A percentile compares a stretch with the other conserved stretches of the same genome.
Evolutionary conservation across 495 filamentous ascomycete species (phyloP).

Genomic region (Tuber umbilicatum): DNA sequence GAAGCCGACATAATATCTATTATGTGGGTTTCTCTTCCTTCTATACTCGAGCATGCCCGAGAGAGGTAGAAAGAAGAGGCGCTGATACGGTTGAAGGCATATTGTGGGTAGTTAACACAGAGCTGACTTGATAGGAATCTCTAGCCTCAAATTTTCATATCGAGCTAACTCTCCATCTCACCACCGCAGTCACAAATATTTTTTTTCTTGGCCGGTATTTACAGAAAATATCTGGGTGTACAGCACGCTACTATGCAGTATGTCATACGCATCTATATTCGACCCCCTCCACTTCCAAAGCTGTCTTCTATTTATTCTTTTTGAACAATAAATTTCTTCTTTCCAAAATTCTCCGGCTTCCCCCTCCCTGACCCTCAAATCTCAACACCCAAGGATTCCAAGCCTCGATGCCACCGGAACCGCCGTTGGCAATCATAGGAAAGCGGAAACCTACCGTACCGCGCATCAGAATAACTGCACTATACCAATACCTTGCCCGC

Average conservation of each 20-base stretch:
- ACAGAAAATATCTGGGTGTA: background rate
- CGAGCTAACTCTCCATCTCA: background rate
- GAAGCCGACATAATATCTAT: background rate
- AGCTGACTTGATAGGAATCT: background rate
- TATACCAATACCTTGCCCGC: background rate
- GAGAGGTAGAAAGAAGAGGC: background rate
- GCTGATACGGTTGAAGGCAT: background rate
- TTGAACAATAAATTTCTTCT: background rate
- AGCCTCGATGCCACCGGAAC: background rate
- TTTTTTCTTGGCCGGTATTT: background rate
- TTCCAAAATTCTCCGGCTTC: background rate
- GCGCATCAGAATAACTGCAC: background rate
- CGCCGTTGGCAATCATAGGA: background rate
- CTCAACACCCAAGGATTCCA: background rate
- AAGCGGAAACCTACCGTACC: background rate
- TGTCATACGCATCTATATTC: background rate
- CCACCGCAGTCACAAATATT: background rate
- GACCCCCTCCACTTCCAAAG: background rate
- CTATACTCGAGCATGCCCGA: background rate
- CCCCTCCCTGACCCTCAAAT: background rate
- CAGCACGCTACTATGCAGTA: background rate
- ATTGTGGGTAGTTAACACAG: background rate
- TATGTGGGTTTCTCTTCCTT: conserved; percentile 7
- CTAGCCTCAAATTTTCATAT: background rate
- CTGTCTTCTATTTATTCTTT: background rate